Evolutionary conservation across 768 basidiomycete species (phyloP), one percentile per base, ranked within the genome.

Genomic region (Suillus luteus): DNA sequence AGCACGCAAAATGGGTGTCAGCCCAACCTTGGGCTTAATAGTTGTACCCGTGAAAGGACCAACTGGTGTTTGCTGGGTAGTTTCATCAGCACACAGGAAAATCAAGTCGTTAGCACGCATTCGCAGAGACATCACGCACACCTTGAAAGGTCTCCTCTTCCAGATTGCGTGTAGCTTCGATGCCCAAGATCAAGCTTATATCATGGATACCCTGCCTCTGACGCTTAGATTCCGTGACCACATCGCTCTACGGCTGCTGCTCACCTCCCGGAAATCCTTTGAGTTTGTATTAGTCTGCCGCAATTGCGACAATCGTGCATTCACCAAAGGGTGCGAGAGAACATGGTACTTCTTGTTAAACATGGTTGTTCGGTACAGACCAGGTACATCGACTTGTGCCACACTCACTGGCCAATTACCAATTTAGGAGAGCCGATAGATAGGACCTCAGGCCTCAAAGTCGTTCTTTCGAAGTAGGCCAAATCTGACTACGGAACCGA

Each of bases 1-100:
- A 37, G 96, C 96, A 44, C 96, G 87, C 62, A 99, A 81, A 69
- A 99, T 93, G 46, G 96, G 96, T 2, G 93, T 89, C 61, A 99
- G 77, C 5, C 93, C 96, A 60, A 99, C 84, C 54, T 86, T 83
- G 9, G 90, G 85, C 68, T 89, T 91, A 75, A 99, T 83, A 31
- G 73, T 76, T 5, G 86, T 85, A 27, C 96, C 96, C 19, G 81
- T 89, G 78, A 94, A 98, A 3, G 85, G 74, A 2, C 85, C 88
- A 17, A 98, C 80, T 1, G 96, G 96, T 0, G 93, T 89, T 80
- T 87, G 75, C 93, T 92, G 17, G 19, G 24, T 41, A 24, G 11
- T 58, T 58, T 58, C 10, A 58, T 58, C 17, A 41, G 24, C 38
- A 41, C 14, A 33, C 52, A 60, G 58, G 22, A 46, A 59, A 51